phyloP scores from a whole-genome alignment of 2,329 filamentous ascomycete genomes.

The Colletotrichum musae region DNA sequence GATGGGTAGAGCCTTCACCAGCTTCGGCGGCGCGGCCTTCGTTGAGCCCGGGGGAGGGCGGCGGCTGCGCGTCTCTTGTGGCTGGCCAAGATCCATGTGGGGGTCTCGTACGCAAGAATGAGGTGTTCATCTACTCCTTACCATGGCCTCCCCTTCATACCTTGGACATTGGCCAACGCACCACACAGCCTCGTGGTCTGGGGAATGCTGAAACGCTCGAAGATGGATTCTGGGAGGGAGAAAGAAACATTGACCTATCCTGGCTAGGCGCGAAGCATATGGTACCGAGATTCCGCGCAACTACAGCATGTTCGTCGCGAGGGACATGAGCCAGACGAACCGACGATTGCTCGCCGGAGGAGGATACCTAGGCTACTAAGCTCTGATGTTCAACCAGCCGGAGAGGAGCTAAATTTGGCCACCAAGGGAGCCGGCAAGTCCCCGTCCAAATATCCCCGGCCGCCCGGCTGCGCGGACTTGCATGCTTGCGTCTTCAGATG shows the following conservation, averaged over 20 bases:
- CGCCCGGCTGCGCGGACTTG: slow-evolving; percentile 4
- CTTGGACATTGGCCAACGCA: slow-evolving; percentile 14
- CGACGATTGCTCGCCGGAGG: slow-evolving; percentile 27
- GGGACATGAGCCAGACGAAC: slow-evolving; percentile 23
- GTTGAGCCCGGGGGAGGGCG: slow-evolving; percentile 18
- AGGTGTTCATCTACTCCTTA: slow-evolving; percentile 9
- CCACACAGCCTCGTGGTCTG: slow-evolving; percentile 13
- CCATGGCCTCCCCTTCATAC: slow-evolving; percentile 13
- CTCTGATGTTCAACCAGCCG: neutral
- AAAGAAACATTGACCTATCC: slow-evolving; percentile 7
- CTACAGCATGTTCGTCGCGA: slow-evolving; percentile 23
- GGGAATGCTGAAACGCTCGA: slow-evolving; percentile 35
- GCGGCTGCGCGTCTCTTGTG: slow-evolving; percentile 35
- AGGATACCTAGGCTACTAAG: neutral
- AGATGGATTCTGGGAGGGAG: slow-evolving; percentile 3
- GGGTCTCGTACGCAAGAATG: slow-evolving; percentile 22
- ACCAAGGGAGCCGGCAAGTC: slow-evolving; percentile 29
- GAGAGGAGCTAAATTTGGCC: slow-evolving; percentile 17
- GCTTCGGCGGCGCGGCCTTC: slow-evolving; percentile 26
- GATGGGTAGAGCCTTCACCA: slow-evolving; percentile 18
- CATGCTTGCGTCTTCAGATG: slow-evolving; percentile 34
- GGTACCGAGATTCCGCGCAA: slow-evolving; percentile 18
- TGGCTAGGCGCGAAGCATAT: slow-evolving; percentile 7
- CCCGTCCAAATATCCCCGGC: slow-evolving; percentile 16
- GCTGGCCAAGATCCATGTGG: slow-evolving; percentile 23